phyloP scores from a whole-genome alignment of 371 early-diverging fungal genomes.

The Fennellomyces sp. region DNA sequence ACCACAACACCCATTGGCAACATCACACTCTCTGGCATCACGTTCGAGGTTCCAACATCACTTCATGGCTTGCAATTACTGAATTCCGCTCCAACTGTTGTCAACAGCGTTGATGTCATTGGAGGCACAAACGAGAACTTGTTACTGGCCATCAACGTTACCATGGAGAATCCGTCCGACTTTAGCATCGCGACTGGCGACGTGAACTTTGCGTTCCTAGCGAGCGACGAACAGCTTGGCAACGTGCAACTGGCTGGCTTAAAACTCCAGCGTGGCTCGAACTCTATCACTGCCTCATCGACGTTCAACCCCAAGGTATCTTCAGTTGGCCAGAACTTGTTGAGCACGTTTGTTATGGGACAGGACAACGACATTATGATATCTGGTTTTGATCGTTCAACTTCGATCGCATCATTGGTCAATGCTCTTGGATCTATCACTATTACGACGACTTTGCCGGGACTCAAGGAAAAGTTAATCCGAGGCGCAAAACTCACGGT shows the following conservation, averaged over 20 bases:
- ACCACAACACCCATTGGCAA: slow-evolving; percentile 59
- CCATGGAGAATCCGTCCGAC: slow-evolving; percentile 59
- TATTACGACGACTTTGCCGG: slow-evolving; percentile 51
- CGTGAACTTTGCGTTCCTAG: slow-evolving; percentile 39
- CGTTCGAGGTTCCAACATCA: slow-evolving; percentile 51
- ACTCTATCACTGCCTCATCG: slow-evolving; percentile 43
- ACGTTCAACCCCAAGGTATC: slow-evolving; percentile 48
- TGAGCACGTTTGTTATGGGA: slow-evolving; percentile 55
- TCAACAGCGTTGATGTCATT: slow-evolving; percentile 55
- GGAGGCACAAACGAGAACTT: slow-evolving; percentile 52
- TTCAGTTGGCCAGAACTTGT: slow-evolving; percentile 42
- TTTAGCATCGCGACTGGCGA: slow-evolving; percentile 57
- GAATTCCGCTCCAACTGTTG: slow-evolving; percentile 50
- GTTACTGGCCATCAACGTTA: slow-evolving; percentile 47
- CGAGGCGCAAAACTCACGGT: slow-evolving; percentile 45
- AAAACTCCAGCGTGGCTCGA: slow-evolving; percentile 43
- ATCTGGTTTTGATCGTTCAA: slow-evolving; percentile 42
- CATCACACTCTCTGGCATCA: slow-evolving; percentile 51
- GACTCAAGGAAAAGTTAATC: slow-evolving; percentile 43
- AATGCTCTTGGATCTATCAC: slow-evolving; percentile 43
- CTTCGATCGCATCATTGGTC: slow-evolving; percentile 44
- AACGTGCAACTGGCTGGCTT: slow-evolving; percentile 46
- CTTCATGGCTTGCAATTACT: slow-evolving; percentile 62
- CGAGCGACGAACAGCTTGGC: slow-evolving; percentile 42
- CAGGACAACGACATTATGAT: slow-evolving; percentile 46